Base-by-base conservation (phyloP, 371 early-diverging fungal genomes). In the Mortierella sp. region DNA sequence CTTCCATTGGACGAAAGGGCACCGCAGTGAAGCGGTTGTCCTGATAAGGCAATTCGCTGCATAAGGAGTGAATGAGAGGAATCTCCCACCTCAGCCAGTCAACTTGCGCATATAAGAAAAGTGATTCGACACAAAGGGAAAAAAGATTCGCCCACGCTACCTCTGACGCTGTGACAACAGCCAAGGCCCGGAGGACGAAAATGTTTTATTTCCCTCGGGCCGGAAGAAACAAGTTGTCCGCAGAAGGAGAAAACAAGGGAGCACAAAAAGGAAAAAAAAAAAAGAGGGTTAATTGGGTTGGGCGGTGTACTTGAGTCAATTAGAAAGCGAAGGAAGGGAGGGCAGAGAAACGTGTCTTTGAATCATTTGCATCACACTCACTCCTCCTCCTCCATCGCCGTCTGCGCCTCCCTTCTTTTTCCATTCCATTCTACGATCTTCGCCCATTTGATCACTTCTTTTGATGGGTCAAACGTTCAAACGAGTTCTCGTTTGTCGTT, bases 201-300 rank as follows among this genome's bases (percentile, higher is more conserved):
- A 29, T 14, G 0, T 18, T 32, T 35, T 63, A 63, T 63, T 63
- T 63, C 63, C 63, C 63, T 63, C 63, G 63, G 63, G 63, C 63
- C 63, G 63, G 63, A 35, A 63, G 63, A 63, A 63, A 63, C 35
- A 63, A 63, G 32, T 63, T 35, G 14, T 63, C 63, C 35, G 63
- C 18, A 18, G 35, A 32, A 7, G 38, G 2, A 0, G 18, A 35
- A 14, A 35, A 32, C 4, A 14, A 32, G 18, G 29, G 63, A 32
- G 16, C 63, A 63, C 35, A 32, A 63, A 32, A 60, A 16, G 63
- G 18, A 63, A 63, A 63, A 60, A 60, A 60, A n/a, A 32, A 32
- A 32, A 32, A 32, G 16, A 32, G 63, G 35, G 63, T 63, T 63
- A 63, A 63, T 63, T 63, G 63, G 16, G 27, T 16, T 29, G 63